These are phyloP conservation scores for Yamadazyma songkhlaensis DNA, from an alignment of 1,139 yeast genomes.

Conservation along the genomic window DNA sequence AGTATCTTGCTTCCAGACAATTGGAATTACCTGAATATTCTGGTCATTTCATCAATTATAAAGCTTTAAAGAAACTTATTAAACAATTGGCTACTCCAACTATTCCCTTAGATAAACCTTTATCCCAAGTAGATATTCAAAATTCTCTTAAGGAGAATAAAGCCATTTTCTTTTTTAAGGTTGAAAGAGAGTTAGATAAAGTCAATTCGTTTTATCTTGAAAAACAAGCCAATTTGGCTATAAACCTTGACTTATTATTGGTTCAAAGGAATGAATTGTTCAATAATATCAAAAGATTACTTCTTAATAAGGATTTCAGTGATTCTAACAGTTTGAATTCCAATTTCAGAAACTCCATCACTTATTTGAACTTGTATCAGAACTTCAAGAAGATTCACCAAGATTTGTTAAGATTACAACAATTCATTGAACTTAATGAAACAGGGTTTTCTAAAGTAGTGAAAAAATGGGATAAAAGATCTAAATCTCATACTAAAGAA, in stretches of 20 bases:
- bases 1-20: conserved; percentile 90
- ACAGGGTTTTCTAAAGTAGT: conserved; percentile 94
- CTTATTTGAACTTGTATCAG: conserved; percentile 62
- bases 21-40: conserved; percentile 93
- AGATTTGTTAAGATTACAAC: conserved; percentile 83
- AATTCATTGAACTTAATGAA: conserved; percentile 89
- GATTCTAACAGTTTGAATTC: conserved; percentile 18
- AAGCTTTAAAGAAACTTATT: conserved; percentile 80
- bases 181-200: conserved; percentile 92
- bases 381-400: conserved; percentile 87
- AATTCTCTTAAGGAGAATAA: conserved; percentile 81
- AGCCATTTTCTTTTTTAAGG: conserved; percentile 87
- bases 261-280: conserved; percentile 66
- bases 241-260: conserved; percentile 71
- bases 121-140: conserved; percentile 40
- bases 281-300: conserved; percentile 32
- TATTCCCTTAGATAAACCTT: conserved; percentile 12
- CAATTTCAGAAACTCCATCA: conserved; percentile 41
- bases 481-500: conserved; percentile 92
- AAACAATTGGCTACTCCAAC: conserved; percentile 58
- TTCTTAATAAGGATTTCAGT: conserved; percentile 9
- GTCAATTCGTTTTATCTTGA: conserved; percentile 87
- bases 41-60: conserved; percentile 90
- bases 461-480: conserved; percentile 96
- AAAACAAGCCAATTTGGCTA: conserved; percentile 81